Conservation (phyloP, 768 basidiomycete genomes). For the Infundibulicybe gibba region DNA sequence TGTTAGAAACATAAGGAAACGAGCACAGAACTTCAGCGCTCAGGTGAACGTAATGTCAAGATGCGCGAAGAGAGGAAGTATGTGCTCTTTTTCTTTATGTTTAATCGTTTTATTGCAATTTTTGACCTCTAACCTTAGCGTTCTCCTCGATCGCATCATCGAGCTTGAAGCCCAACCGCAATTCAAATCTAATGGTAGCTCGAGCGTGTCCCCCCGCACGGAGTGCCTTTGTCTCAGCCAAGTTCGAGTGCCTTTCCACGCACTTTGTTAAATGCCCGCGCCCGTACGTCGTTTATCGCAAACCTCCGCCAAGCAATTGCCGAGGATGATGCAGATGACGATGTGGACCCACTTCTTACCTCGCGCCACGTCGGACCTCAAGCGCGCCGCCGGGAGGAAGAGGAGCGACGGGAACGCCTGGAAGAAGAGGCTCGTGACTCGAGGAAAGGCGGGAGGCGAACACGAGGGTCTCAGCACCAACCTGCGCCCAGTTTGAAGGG, state of each 20-base stretch:
- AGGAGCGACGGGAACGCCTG: conserved; percentile 33
- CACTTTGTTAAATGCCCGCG: conserved; percentile 36
- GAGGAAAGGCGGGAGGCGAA: conserved; percentile 19
- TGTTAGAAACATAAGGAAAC: conserved; percentile 59
- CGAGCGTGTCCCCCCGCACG: conserved; percentile 11
- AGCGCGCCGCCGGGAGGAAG: conserved; percentile 39
- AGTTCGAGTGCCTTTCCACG: conserved; percentile 47
- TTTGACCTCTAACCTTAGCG: conserved; percentile 25
- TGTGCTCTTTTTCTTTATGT: conserved; percentile 17
- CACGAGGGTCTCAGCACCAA: conserved; percentile 7
- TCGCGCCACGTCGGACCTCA: conserved; percentile 45
- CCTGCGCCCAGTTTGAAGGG: conserved; percentile 28
- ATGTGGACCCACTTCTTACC: conserved; percentile 39
- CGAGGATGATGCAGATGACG: conserved; percentile 42
- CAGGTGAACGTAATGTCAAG: conserved; percentile 60
- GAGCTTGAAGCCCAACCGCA: conserved; percentile 50
- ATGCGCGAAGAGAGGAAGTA: conserved; percentile 64
- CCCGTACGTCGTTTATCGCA: conserved; percentile 39
- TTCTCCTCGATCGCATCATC: conserved; percentile 55
- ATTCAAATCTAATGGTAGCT: conserved; percentile 17
- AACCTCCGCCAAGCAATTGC: conserved; percentile 47
- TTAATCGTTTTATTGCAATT: neutral
- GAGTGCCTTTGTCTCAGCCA: conserved; percentile 25
- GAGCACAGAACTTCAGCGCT: conserved; percentile 50
- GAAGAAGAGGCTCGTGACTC: conserved; percentile 46